phyloP scores from a whole-genome alignment of 257 asterid species.

The Solanum bukasovii region DNA sequence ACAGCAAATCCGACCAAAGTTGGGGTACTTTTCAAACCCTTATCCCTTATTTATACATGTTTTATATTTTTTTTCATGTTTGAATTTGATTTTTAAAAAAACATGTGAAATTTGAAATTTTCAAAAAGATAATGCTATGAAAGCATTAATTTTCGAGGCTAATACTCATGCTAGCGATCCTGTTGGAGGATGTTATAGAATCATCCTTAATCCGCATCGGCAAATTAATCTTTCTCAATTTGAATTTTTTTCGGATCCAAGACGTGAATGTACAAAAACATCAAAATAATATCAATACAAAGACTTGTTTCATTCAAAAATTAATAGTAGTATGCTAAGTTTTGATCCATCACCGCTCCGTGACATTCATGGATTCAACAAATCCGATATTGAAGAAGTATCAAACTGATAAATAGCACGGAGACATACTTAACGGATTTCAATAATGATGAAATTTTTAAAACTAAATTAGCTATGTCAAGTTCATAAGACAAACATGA shows the following conservation, averaged over 20 bases:
- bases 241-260: background rate
- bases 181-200: conserved; percentile 23
- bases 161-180: conserved; percentile 14
- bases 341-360: background rate
- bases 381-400: background rate
- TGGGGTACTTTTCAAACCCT: no score
- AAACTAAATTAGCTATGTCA: background rate
- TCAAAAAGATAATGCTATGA: conserved; percentile 1
- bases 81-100: no score
- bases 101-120: background rate
- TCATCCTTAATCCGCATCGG: background rate
- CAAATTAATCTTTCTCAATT: background rate
- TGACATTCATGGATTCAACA: background rate
- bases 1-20: no score
- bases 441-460: background rate
- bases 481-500: background rate
- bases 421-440: background rate
- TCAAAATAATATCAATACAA: background rate
- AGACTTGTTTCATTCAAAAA: background rate
- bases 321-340: background rate
- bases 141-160: conserved; percentile 13
- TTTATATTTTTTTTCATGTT: no score
- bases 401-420: background rate
- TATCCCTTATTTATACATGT: background rate
- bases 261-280: background rate